Conservation (phyloP, 2,329 filamentous ascomycete genomes). For the Microdochium paspali region DNA sequence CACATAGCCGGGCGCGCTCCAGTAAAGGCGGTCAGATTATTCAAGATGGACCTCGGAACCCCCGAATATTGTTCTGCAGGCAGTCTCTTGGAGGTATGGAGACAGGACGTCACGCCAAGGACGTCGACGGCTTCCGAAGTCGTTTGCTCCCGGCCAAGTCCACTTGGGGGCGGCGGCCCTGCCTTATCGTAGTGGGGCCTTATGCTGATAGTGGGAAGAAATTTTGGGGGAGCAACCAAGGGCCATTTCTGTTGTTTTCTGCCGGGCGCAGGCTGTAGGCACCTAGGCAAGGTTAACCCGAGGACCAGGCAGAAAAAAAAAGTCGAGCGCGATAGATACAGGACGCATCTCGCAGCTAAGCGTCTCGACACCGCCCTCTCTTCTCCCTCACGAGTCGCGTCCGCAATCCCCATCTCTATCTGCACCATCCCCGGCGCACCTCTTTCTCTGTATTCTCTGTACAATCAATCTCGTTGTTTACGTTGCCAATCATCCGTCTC, state of each 20-base stretch:
- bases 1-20: neutral
- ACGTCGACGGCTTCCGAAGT: no score
- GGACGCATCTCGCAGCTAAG: neutral
- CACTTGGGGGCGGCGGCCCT: no score
- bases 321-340: neutral
- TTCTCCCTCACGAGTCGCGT: neutral
- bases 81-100: no score
- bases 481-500: neutral
- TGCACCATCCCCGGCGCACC: neutral
- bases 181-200: neutral
- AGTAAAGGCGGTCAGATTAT: neutral
- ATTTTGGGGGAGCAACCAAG: constrained; percentile 1
- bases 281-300: neutral
- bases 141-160: no score
- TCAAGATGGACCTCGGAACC: no score
- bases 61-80: no score
- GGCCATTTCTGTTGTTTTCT: neutral
- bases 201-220: neutral
- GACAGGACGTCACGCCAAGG: no score
- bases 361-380: neutral
- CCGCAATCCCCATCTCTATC: neutral
- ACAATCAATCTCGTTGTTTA: no score
- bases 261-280: neutral
- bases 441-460: constrained; percentile 1
- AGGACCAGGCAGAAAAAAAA: constrained; percentile 1